These are phyloP conservation scores for Evernia prunastri DNA, from an alignment of 495 filamentous ascomycete genomes.

Conservation along the genomic window DNA sequence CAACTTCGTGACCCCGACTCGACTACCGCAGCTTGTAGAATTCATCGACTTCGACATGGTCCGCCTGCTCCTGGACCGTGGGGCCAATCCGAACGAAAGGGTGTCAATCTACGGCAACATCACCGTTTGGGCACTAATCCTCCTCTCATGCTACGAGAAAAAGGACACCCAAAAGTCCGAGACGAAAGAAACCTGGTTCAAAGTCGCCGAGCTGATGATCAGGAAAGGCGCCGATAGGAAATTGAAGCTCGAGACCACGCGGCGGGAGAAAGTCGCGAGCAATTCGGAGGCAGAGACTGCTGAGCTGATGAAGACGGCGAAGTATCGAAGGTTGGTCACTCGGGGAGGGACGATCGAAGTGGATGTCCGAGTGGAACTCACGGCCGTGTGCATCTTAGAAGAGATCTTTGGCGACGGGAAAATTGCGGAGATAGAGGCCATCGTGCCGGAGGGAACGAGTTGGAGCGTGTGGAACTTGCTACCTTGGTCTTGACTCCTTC, in stretches of 20 bases:
- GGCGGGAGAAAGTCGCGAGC: not conserved
- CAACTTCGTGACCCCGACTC: slow-evolving; percentile 2
- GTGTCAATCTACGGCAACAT: slow-evolving; percentile 4
- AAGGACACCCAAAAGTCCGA: not conserved
- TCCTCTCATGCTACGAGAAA: slow-evolving; percentile 12
- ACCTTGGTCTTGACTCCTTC: not conserved
- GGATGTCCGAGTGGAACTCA: slow-evolving; percentile 3
- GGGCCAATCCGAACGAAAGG: slow-evolving; percentile 14
- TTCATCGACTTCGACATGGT: slow-evolving; percentile 18
- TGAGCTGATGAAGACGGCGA: not conserved
- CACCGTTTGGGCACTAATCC: slow-evolving; percentile 16
- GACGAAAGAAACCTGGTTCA: slow-evolving; percentile 5
- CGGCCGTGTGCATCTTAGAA: not conserved
- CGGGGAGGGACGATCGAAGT: not conserved
- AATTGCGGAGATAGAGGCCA: slow-evolving; percentile 2
- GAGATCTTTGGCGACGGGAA: slow-evolving; percentile 3
- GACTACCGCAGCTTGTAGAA: slow-evolving; percentile 8
- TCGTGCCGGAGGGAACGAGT: not conserved
- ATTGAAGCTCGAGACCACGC: slow-evolving; percentile 4
- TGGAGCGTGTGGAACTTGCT: slow-evolving; percentile 10
- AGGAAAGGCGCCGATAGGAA: slow-evolving; percentile 6
- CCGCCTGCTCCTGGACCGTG: slow-evolving; percentile 17
- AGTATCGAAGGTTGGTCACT: slow-evolving; percentile 4
- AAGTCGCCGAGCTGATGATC: slow-evolving; percentile 8
- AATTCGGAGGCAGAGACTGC: not conserved